Base-by-base conservation (phyloP, 495 filamentous ascomycete species). In the Xylaria bambusicola region DNA sequence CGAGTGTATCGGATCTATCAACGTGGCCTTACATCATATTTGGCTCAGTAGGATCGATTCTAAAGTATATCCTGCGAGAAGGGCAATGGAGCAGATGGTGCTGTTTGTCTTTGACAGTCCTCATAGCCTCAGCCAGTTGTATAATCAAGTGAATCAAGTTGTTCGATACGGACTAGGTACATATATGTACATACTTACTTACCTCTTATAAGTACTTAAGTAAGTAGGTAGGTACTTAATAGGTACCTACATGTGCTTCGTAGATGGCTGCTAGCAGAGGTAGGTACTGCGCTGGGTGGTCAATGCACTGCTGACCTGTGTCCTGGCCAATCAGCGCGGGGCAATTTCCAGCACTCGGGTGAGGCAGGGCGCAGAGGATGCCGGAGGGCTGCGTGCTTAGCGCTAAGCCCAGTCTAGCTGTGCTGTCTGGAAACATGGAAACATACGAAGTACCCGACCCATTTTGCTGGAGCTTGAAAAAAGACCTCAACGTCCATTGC, bases 401-500 rank as follows among this genome's bases (percentile, higher is more conserved):
- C 56, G 58, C 47, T 66, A 62, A 62, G 56, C 41, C 47, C 18
- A 48, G 51, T 48, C 47, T 17, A 48, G 51, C 50, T 54, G 40
- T 13, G 29, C 31, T 46, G 53, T 45, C 50, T 61, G 6, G 6
- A 33, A 33, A 15, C 13, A 7, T 38, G 33, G 58, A 62, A 58
- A 64, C 59, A 64, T 62, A n/a, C n/a, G n/a, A n/a, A n/a, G n/a
- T n/a, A 58, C 29, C 45, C 62, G 56, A 62, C 17, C 33, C 46
- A 56, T 61, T 62, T 64, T 68, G 56, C 67, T 33, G 60, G 71
- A 68, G 66, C 67, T 65, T 59, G 65, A 67, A 77, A 77, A 77
- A 79, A 79, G 74, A 77, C 75, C 77, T 79, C 76, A 80, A 75
- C 66, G 6, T 61, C 56, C 53, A 62, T 69, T 67, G 69, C 62